These are phyloP conservation scores for Hirschfeldia incana DNA, from an alignment of 345 rosid genomes.

Conservation along the genomic window DNA sequence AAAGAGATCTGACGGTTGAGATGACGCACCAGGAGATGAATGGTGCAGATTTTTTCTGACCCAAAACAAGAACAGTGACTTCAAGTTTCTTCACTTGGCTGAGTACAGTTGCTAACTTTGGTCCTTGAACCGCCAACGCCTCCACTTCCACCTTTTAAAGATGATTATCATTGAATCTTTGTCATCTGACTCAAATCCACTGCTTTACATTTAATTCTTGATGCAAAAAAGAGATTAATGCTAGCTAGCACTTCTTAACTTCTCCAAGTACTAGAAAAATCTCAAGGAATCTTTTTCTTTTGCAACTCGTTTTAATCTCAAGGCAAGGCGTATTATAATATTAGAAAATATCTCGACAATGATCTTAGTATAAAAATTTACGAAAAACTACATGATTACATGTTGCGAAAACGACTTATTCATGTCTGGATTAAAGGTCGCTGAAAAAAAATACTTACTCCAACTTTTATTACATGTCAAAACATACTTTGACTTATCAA, in stretches of 20 bases:
- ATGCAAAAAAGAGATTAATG: neutral
- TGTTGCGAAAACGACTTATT: neutral
- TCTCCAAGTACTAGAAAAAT: neutral
- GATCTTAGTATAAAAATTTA: neutral
- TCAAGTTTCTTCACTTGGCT: slow-evolving; percentile 96
- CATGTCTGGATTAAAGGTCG: too few relatives aligned
- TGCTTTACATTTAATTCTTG: neutral
- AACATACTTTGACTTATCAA: too few relatives aligned
- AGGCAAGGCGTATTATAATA: neutral
- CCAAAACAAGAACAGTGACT: slow-evolving; percentile 80
- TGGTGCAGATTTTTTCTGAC: slow-evolving; percentile 72
- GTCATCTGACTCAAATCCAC: neutral
- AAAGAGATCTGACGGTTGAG: slow-evolving; percentile 35
- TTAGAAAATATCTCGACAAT: neutral
- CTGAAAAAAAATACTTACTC: too few relatives aligned
- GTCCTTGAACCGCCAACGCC: slow-evolving; percentile 87
- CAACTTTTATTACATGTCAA: too few relatives aligned
- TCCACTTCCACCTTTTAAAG: slow-evolving; percentile 79
- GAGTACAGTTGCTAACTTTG: slow-evolving; percentile 71
- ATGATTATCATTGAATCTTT: neutral
- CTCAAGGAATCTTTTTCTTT: neutral
- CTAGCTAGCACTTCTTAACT: neutral
- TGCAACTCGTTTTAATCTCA: too few relatives aligned
- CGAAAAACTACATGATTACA: slow-evolving; percentile 4
- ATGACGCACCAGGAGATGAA: slow-evolving; percentile 62